Base-by-base conservation (phyloP, 2,329 filamentous ascomycete species). In the Pyrenochaeta sp. region DNA sequence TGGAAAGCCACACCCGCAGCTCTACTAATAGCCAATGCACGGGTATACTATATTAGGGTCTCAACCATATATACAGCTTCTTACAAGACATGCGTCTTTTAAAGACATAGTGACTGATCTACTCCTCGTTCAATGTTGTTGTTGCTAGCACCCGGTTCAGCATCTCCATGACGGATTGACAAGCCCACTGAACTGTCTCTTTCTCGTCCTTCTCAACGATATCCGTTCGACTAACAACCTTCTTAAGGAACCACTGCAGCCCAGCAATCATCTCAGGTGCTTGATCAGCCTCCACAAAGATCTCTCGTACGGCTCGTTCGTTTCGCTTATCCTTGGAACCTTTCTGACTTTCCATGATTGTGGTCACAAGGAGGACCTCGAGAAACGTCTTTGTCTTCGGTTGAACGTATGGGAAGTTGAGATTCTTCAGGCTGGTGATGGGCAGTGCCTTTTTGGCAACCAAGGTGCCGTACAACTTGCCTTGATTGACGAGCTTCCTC, bases 401-500 rank as follows among this genome's bases (percentile, higher is more conserved):
- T 63, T 90, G 88, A 36, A 96, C 72, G 55, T 89, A 89, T 1
- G 85, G 82, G 39, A 96, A 83, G 53, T 94, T 91, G 30, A 97
- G 80, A 11, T 84, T 84, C 72, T 88, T 86, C 21, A 86, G 61
- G 40, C 81, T 72, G 19, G 77, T 73, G n/a, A 89, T 73, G 3
- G 76, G 75, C 14, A 89, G 63, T 0, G 74, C 77, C n/a, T 79
- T 81, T 23, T 84, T 81, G 0, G 80, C 78, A 28, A 89, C 79
- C 8, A 90, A 71, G 10, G 74, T 76, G 6, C 81, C 86, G 60
- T 81, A 89, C 69, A 89, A 76, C 60, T 84, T 85, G 11, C 84
- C 86, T 19, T 88, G 69, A 56, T 88, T 89, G 55, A 88, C 84
- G 36, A 88, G 75, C 29, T 82, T 80, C 51, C 81, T 77, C 48